Conservation (phyloP, 139 green algal species). For the Nannochloris sp. region DNA sequence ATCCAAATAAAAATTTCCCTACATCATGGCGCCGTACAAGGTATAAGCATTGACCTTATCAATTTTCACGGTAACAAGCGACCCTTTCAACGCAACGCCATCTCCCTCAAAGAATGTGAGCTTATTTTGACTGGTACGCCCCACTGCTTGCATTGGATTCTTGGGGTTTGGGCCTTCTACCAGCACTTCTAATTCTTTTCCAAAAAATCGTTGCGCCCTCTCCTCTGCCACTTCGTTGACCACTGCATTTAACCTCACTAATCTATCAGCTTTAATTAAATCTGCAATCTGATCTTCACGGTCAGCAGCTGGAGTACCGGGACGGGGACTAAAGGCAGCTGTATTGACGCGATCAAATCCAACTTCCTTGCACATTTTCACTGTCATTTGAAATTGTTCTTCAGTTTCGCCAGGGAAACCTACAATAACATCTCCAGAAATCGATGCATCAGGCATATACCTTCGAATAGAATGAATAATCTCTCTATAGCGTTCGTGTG, state of each 20-base stretch:
- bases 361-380: slow-evolving; percentile 74
- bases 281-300: slow-evolving; percentile 72
- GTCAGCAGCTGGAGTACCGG: slow-evolving; percentile 85
- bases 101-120: slow-evolving; percentile 84
- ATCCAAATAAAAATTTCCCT: background rate
- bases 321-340: slow-evolving; percentile 71
- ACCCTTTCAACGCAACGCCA: slow-evolving; percentile 49
- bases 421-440: slow-evolving; percentile 91
- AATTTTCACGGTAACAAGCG: slow-evolving; percentile 60
- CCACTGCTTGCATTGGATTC: slow-evolving; percentile 59
- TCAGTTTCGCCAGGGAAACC: slow-evolving; percentile 96
- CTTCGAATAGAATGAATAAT: slow-evolving; percentile 92
- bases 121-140: slow-evolving; percentile 86
- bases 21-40: slow-evolving; percentile 28
- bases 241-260: slow-evolving; percentile 86
- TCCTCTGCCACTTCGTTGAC: slow-evolving; percentile 79
- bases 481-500: slow-evolving; percentile 68
- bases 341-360: slow-evolving; percentile 97
- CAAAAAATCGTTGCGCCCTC: slow-evolving; percentile 77
- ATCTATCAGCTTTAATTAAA: slow-evolving; percentile 88
- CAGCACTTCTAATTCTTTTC: slow-evolving; percentile 35
- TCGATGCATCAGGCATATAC: slow-evolving; percentile 89
- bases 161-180: slow-evolving; percentile 85
- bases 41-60: slow-evolving; percentile 66
- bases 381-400: slow-evolving; percentile 87